Base-by-base conservation (phyloP, 2,329 filamentous ascomycete species). In the Penicillium griseofulvum region DNA sequence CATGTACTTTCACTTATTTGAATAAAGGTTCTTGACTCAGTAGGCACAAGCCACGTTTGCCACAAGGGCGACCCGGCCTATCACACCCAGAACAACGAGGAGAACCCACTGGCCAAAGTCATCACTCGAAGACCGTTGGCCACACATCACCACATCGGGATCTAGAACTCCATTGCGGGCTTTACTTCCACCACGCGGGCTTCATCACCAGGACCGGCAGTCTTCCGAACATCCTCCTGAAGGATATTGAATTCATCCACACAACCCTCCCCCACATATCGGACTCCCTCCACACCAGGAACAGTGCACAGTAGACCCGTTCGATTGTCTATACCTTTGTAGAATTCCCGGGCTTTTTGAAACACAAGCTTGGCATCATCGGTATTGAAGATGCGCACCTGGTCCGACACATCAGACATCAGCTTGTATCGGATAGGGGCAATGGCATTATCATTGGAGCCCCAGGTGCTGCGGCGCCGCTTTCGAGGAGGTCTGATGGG, bases 201-300 rank as follows among this genome's bases (percentile, higher is more conserved):
- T n/a, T 58, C 22, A 22, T 51, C 22, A 44, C n/a, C 16, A 17
- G n/a, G 5, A 11, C 47, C 2, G 17, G 50, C 26, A 14, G 49
- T 11, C 12, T 34, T 41, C 28, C 36, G 45, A 11, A 62, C 50
- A 9, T 63, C 63, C 4, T 61, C 50, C 17, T 63, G 53, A 3
- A 68, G 56, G 7, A 64, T 51, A 12, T 49, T 36, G 26, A 65
- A 67, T n/a, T 68, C 64, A 4, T 62, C 62, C 5, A 59, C 43
- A 9, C 56, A 61, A 0, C 57, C 57, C 6, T 64, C 60, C 14
- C 65, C 62, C 5, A 69, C 28, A 28, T 60, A 68, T 5, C 65
- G 54, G 2, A 45, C 29, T 6, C 48, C 49, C 1, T 48, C 22
- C 3, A 54, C 2, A 14, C 57, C 53, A 12, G 50, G 38, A 8